Conservation (phyloP, 345 rosid genomes). For the Sisymbrium irio region DNA sequence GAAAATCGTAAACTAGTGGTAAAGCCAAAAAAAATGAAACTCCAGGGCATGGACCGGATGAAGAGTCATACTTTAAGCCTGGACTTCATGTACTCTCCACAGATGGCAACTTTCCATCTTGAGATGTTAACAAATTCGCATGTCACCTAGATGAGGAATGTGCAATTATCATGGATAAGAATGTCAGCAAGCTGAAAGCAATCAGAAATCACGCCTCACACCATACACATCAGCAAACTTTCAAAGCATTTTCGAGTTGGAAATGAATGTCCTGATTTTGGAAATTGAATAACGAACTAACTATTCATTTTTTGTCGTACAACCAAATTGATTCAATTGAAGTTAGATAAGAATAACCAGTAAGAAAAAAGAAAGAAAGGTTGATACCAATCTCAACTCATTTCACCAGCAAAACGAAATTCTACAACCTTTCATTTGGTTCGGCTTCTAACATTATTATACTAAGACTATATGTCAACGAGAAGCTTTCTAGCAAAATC, state of each 20-base stretch:
- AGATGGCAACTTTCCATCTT: constrained; percentile 92
- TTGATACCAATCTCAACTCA: not conserved
- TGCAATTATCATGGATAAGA: constrained; percentile 2
- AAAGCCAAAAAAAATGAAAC: constrained; percentile 9
- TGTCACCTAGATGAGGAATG: constrained; percentile 48
- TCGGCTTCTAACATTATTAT: not conserved
- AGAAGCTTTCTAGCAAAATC: not conserved
- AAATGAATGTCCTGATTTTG: not conserved
- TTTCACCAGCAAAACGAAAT: not conserved
- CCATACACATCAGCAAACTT: not conserved
- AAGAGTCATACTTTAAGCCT: constrained; percentile 59
- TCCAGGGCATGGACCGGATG: not conserved
- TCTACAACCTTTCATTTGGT: not conserved
- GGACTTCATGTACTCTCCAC: constrained; percentile 93
- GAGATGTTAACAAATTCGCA: constrained; percentile 88
- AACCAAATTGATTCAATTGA: not conserved
- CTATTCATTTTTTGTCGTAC: not conserved
- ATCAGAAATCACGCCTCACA: not conserved
- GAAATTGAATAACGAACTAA: not conserved
- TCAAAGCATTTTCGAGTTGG: not conserved
- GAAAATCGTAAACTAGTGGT: constrained; percentile 7
- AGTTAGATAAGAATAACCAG: not conserved
- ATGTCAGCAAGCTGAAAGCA: constrained; percentile 8
- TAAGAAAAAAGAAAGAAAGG: not conserved
- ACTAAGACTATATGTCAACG: not conserved